Base-by-base conservation (phyloP, 2,329 filamentous ascomycete genomes). In the Apiospora saccharicola region DNA sequence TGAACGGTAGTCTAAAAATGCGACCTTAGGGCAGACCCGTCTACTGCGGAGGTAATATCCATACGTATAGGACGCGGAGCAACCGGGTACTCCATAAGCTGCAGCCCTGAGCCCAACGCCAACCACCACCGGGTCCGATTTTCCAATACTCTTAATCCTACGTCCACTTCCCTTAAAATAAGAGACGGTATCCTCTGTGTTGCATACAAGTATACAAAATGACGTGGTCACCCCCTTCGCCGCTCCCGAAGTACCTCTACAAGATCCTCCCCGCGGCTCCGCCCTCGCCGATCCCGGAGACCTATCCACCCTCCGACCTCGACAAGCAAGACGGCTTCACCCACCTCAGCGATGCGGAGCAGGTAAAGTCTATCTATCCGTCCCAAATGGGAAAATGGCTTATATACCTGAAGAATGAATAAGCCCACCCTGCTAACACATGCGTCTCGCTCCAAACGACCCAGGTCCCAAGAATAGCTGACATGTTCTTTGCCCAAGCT, bases 301-400 rank as follows among this genome's bases (percentile, higher is more conserved):
- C 83, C 72, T 88, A 89, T 70, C 89, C 90, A 19, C 83, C 89
- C 73, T 91, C 90, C 16, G 86, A 88, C 46, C 86, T 91, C 64
- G 90, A 92, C 79, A 80, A 81, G 74, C 85, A 87, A 47, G 90
- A 91, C 77, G 89, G 89, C 68, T 92, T 90, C 80, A 83, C 92
- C 44, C 90, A 92, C 75, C 79, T 92, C 22, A 91, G 89, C 77
- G 88, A 86, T 0, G 84, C 86, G 1, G 80, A 81, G 49, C 90
- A 91, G 83, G 88, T 88, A 78, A 78, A 67, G 53, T 34, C 67
- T 3, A 19, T 30, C 26, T 4, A 4, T 16, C 8, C 7, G 22
- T 22, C 5, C 26, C 6, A 13, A 61, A 61, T 3, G 37, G 6
- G 10, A 13, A 3, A 22, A 22, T 22, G 19, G n/a, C 8, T 34